These are phyloP conservation scores for Centrapalus pauciflorus DNA, from an alignment of 129 eudicot species.

Conservation along the genomic window DNA sequence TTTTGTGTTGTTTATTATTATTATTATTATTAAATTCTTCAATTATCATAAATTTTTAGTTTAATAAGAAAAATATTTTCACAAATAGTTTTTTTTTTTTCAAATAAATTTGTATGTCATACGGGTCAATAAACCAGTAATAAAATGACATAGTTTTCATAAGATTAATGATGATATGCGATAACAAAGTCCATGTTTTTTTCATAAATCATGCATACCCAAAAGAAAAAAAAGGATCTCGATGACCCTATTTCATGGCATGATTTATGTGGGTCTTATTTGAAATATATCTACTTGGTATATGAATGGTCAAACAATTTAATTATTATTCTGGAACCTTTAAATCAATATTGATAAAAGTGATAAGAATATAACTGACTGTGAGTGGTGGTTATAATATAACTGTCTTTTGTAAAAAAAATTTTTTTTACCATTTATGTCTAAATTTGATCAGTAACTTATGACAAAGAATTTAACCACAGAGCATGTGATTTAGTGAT, in stretches of 20 bases:
- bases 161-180: neutral
- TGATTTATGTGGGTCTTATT: slow-evolving; percentile 26
- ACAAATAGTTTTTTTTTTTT: too few relatives aligned
- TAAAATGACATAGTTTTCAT: neutral
- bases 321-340: too few relatives aligned
- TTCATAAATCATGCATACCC: neutral
- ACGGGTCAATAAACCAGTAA: too few relatives aligned
- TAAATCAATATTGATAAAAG: neutral
- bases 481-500: neutral
- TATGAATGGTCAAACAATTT: slow-evolving; percentile 15
- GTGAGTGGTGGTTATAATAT: neutral
- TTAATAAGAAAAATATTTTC: too few relatives aligned
- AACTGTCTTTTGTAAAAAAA: too few relatives aligned
- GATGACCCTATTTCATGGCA: slow-evolving; percentile 24
- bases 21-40: too few relatives aligned
- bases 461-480: neutral
- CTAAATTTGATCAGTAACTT: slow-evolving; percentile 1
- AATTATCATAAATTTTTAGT: too few relatives aligned
- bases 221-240: neutral
- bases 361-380: neutral
- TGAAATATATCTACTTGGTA: slow-evolving; percentile 1
- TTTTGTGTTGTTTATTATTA: too few relatives aligned
- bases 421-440: neutral
- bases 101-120: too few relatives aligned
- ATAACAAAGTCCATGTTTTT: neutral